These are phyloP conservation scores for Globisporangium okanoganense DNA, from an alignment of 352 stramenopile species.

Conservation along the genomic window DNA sequence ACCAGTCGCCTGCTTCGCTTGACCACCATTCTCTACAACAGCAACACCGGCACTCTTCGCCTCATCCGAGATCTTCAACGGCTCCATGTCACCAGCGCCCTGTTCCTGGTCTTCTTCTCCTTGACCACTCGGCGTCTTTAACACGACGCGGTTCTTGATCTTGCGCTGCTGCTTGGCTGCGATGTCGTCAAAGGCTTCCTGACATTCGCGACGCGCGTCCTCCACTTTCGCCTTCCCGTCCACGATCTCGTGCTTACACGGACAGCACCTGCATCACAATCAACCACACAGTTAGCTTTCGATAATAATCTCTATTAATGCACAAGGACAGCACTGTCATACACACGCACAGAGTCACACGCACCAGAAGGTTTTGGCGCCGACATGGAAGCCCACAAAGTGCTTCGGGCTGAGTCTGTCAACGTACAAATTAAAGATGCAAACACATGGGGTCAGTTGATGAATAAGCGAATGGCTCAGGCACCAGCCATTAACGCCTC, in stretches of 20 bases:
- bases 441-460: not conserved
- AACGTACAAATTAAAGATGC: not conserved
- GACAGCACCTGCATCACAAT: constrained; percentile 22
- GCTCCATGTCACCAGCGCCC: not conserved
- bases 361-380: constrained; percentile 52
- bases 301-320: not conserved
- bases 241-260: constrained; percentile 46
- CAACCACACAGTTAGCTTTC: not conserved
- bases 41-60: not conserved
- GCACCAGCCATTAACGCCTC: not conserved
- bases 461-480: not conserved
- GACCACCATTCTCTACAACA: not conserved
- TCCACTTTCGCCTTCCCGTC: constrained; percentile 34
- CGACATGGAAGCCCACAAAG: constrained; percentile 49
- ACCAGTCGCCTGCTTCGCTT: not conserved
- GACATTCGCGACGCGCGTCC: constrained; percentile 32
- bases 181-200: constrained; percentile 41
- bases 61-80: not conserved
- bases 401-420: constrained; percentile 47
- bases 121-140: not conserved
- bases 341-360: not conserved
- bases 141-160: constrained; percentile 17
- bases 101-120: not conserved
- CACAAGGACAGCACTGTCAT: not conserved
- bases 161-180: constrained; percentile 42